Conservation (phyloP, 495 filamentous ascomycete species). For the Lasiosphaeria hispida region DNA sequence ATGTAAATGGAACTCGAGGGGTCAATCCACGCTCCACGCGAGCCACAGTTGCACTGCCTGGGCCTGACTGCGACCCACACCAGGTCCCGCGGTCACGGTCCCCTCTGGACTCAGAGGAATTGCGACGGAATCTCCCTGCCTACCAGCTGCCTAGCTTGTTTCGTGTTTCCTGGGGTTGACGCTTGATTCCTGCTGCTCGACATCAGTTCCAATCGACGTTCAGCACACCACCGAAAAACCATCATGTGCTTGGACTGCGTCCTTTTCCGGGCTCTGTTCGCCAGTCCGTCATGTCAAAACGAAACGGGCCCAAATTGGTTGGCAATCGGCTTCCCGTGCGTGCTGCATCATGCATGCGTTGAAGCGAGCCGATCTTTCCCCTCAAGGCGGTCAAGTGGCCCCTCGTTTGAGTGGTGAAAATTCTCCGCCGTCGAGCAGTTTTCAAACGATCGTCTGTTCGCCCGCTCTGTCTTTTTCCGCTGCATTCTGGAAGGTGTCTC, state of each 20-base stretch:
- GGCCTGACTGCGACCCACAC: too few relatives aligned
- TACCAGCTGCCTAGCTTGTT: too few relatives aligned
- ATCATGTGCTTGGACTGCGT: background rate
- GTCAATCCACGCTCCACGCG: too few relatives aligned
- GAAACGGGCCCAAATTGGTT: constrained; percentile 6
- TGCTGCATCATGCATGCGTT: constrained; percentile 20
- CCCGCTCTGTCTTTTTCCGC: background rate
- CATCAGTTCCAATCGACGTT: too few relatives aligned
- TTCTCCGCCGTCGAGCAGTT: constrained; percentile 6
- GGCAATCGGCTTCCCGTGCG: constrained; percentile 13
- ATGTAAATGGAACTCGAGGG: too few relatives aligned
- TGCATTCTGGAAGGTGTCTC: constrained; percentile 4
- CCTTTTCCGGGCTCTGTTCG: background rate
- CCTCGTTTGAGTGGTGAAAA: constrained; percentile 3
- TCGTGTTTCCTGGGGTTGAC: too few relatives aligned
- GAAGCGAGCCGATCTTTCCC: background rate
- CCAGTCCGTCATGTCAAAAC: background rate
- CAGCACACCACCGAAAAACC: background rate
- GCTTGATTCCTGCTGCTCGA: too few relatives aligned
- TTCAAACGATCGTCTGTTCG: background rate
- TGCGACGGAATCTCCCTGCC: too few relatives aligned
- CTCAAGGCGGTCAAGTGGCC: constrained; percentile 19
- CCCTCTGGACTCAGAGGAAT: too few relatives aligned
- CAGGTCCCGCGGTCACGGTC: too few relatives aligned
- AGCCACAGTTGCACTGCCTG: too few relatives aligned